These are phyloP conservation scores for Phlebiopsis gigantea DNA, from an alignment of 768 basidiomycete genomes.

Conservation along the genomic window DNA sequence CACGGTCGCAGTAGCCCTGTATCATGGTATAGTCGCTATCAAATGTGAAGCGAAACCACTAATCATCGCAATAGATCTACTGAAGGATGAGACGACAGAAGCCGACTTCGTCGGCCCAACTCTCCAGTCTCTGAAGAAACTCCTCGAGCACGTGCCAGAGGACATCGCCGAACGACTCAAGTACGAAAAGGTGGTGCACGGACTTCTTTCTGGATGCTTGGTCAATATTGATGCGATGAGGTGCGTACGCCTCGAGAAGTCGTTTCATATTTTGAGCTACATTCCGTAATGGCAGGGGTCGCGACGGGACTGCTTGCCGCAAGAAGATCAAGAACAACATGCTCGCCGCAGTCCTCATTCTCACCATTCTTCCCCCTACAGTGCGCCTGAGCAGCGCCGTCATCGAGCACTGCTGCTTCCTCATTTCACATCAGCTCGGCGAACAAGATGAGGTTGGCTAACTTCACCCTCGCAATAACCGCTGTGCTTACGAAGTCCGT, in stretches of 20 bases:
- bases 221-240: conserved; percentile 90
- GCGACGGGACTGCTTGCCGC: conserved; percentile 67
- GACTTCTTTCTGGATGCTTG: conserved; percentile 80
- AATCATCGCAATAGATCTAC: conserved; percentile 44
- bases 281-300: conserved; percentile 46
- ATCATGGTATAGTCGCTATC: conserved; percentile 49
- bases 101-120: conserved; percentile 78
- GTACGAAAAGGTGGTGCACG: conserved; percentile 64
- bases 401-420: conserved; percentile 80
- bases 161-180: conserved; percentile 38
- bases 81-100: conserved; percentile 81
- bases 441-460: conserved; percentile 58
- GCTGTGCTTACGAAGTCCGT: background rate
- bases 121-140: conserved; percentile 69
- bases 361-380: conserved; percentile 70
- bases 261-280: no score
- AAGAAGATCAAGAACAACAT: conserved; percentile 91
- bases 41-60: background rate
- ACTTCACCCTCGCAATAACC: background rate
- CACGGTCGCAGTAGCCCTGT: conserved; percentile 73
- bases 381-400: conserved; percentile 67
- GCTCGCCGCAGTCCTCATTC: conserved; percentile 75
- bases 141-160: conserved; percentile 53
- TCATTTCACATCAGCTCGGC: conserved; percentile 75
- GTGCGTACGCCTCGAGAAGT: conserved; percentile 37